Percentiles rank a stretch among this genome's conserved stretches.
These are phyloP conservation scores for Exophiala phaeomuriformis DNA, from an alignment of 2,329 filamentous ascomycete species.

Conservation along the genomic window DNA sequence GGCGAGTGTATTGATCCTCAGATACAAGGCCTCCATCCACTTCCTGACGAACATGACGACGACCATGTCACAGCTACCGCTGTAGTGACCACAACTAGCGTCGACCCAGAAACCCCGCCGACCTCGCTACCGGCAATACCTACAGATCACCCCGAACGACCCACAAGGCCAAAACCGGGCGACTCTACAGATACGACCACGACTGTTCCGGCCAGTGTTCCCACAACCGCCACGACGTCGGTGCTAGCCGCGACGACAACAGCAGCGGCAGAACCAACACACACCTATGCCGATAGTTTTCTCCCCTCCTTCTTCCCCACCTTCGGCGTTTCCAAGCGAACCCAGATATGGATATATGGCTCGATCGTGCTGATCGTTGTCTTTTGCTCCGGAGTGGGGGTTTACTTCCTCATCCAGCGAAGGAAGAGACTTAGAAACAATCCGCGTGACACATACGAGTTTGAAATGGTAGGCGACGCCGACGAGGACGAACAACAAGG, in stretches of 20 bases:
- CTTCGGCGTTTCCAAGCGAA: constrained; percentile 78
- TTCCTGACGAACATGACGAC: constrained; percentile 78
- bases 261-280: constrained; percentile 27
- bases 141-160: constrained; percentile 59
- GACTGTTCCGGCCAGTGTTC: constrained; percentile 22
- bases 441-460: constrained; percentile 79
- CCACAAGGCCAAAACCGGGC: constrained; percentile 53
- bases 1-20: constrained; percentile 73
- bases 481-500: constrained; percentile 53
- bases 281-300: constrained; percentile 46
- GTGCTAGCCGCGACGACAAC: constrained; percentile 30
- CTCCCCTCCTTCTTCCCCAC: constrained; percentile 83
- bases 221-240: constrained; percentile 29
- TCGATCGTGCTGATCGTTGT: constrained; percentile 73
- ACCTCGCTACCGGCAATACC: constrained; percentile 43
- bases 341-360: constrained; percentile 90
- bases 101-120: constrained; percentile 43
- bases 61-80: constrained; percentile 58
- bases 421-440: constrained; percentile 67
- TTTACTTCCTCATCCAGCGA: constrained; percentile 73
- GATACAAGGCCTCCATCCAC: constrained; percentile 66
- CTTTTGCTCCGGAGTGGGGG: constrained; percentile 74
- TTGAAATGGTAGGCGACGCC: constrained; percentile 81
- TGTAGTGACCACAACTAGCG: constrained; percentile 56
- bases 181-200: constrained; percentile 25